These are phyloP conservation scores for Purshia tridentata DNA, from an alignment of 306 rosid genomes.

Conservation along the genomic window DNA sequence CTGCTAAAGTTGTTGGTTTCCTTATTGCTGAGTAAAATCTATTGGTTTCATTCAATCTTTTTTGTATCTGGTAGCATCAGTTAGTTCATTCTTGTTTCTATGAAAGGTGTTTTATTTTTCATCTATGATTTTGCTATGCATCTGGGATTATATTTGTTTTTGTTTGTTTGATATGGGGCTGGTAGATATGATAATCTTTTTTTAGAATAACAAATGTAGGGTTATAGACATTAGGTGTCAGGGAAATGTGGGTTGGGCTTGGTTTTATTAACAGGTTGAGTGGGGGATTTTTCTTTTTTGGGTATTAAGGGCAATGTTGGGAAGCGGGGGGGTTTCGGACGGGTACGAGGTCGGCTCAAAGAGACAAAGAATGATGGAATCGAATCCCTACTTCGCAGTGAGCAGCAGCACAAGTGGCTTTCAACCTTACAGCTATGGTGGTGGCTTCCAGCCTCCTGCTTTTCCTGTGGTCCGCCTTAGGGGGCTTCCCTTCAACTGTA, in stretches of 20 bases:
- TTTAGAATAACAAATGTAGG: constrained; percentile 31
- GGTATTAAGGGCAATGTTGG: constrained; percentile 99
- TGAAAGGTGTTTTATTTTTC: neutral
- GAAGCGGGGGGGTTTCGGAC: constrained; percentile 99
- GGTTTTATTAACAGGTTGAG: constrained; percentile 96
- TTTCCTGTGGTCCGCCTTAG: constrained; percentile 97
- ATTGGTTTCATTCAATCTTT: too few relatives aligned
- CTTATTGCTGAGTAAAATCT: too few relatives aligned
- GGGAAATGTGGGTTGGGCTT: constrained; percentile 85
- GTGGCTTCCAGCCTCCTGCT: constrained; percentile 45
- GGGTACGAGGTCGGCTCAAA: constrained; percentile 99
- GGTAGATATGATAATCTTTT: neutral
- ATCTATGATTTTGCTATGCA: constrained; percentile 1
- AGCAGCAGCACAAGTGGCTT: constrained; percentile 69
- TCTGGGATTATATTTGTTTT: neutral
- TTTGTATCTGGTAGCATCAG: neutral
- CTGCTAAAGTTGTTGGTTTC: too few relatives aligned
- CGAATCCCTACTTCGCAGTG: constrained; percentile 99
- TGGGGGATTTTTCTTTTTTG: constrained; percentile 87
- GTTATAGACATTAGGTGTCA: constrained; percentile 51
- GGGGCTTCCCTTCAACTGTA: constrained; percentile 97
- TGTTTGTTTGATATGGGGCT: constrained; percentile 14
- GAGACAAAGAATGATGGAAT: constrained; percentile 99
- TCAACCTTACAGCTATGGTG: constrained; percentile 49
- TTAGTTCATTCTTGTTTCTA: neutral